Evolutionary conservation across 306 rosid genomes (phyloP).

Genomic region (Benincasa hispida): DNA sequence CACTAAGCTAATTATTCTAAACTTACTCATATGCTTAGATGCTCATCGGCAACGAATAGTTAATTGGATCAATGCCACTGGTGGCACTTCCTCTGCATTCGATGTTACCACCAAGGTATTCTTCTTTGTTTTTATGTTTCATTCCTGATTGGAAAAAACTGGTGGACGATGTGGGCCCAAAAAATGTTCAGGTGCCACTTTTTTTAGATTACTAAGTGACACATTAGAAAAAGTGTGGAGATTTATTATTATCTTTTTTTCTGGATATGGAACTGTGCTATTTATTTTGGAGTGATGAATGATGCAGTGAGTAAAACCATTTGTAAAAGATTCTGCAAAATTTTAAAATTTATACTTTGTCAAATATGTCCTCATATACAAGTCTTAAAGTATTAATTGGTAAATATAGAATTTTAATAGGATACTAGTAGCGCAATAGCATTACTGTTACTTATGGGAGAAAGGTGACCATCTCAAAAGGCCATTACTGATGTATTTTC

Average conservation of each 20-base stretch:
- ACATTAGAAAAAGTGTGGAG: not conserved
- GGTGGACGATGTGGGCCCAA: not conserved
- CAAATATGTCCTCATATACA: not conserved
- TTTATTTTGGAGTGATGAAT: not conserved
- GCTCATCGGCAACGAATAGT: constrained; percentile 66
- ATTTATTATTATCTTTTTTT: not conserved
- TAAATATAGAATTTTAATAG: not conserved
- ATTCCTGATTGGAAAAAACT: not conserved
- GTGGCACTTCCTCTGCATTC: constrained; percentile 63
- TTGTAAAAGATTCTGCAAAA: not conserved
- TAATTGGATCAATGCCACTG: constrained; percentile 73
- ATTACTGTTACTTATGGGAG: not conserved
- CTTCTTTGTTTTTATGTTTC: not conserved
- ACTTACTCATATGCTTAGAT: constrained; percentile 31
- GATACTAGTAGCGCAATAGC: too few species aligned
- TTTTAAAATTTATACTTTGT: not conserved
- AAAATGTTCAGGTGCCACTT: not conserved
- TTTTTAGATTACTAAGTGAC: not conserved
- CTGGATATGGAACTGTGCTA: not conserved
- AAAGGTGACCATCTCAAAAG: not conserved
- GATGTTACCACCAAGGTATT: constrained; percentile 61
- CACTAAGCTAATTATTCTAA: constrained; percentile 7
- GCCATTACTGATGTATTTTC: not conserved
- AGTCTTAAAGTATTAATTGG: not conserved
- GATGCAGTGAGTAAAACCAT: not conserved